Conservation (phyloP, 352 stramenopile genomes). For the Pythium myriotylum region DNA sequence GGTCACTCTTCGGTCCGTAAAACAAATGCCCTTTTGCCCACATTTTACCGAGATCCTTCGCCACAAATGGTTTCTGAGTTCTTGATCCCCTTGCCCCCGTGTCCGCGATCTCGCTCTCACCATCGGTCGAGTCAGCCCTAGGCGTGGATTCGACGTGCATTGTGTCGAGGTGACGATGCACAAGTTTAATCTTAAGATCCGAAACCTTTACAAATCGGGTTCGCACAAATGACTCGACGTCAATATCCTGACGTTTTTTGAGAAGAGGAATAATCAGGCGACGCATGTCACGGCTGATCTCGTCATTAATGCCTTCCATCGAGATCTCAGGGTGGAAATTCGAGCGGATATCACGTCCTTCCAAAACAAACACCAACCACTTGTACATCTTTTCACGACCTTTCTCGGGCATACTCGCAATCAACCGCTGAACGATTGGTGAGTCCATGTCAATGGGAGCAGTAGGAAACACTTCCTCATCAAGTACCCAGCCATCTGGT, state of each 20-base stretch:
- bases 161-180: slow-evolving; percentile 62
- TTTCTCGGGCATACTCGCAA: slow-evolving; percentile 65
- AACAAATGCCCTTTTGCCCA: slow-evolving; percentile 69
- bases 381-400: slow-evolving; percentile 70
- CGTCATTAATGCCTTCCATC: slow-evolving; percentile 68
- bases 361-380: slow-evolving; percentile 72
- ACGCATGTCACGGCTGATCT: slow-evolving; percentile 63
- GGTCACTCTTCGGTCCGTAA: slow-evolving; percentile 66
- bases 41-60: slow-evolving; percentile 26
- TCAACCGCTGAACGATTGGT: slow-evolving; percentile 66
- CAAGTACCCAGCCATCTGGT: slow-evolving; percentile 52
- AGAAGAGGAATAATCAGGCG: slow-evolving; percentile 72
- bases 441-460: slow-evolving; percentile 78
- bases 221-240: slow-evolving; percentile 64
- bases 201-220: slow-evolving; percentile 65
- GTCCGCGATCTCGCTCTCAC: slow-evolving; percentile 16
- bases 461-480: slow-evolving; percentile 67
- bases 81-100: slow-evolving; percentile 13
- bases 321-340: slow-evolving; percentile 76
- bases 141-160: slow-evolving; percentile 48
- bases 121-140: slow-evolving; percentile 10
- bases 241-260: slow-evolving; percentile 69
- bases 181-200: slow-evolving; percentile 69
- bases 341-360: slow-evolving; percentile 68
- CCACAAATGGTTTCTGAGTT: neutral